Evolutionary conservation across 768 basidiomycete genomes (phyloP), one percentile per base, ranked within the genome.

Genomic region (Hydnomerulius pinastri): DNA sequence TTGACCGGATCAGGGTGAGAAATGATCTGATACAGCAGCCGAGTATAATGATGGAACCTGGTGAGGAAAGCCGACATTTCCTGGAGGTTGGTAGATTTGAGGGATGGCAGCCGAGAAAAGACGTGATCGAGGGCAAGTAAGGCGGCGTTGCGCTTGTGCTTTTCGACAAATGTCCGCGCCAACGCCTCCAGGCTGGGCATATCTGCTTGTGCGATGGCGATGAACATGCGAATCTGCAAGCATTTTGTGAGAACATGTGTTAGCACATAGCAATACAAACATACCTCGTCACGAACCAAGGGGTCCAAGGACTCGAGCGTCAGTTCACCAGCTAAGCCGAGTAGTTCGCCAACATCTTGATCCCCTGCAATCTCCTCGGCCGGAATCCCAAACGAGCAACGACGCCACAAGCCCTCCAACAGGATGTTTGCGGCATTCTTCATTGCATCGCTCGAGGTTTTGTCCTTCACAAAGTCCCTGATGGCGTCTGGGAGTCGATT

Each of bases 401-500:
- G 60, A 6, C 56, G 58, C 82, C 83, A 84, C 13, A 83, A 60
- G 1, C 64, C 71, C 24, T 73, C 70, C 13, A 79, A 58, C 12
- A 79, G 61, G 33, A 71, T 77, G 18, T 67, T 46, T 15, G 57
- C 61, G 1, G 76, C 84, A 36, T 60, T 65, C 18, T 49, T 54
- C 12, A 61, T 54, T 1, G 75, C 75, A 0, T 61, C 23, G 3
- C 35, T 40, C 12, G 65, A 68, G 0, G 38, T 43, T 5, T 21
- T 55, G 27, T 77, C 73, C 33, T 66, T 60, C 4, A 82, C 55
- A 36, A 83, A 64, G 2, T 78, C 60, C 11, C 59, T 64, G 9
- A 83, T 76, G 0, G 83, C 85, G 10, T 79, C 73, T 1, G 72
- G 28, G 0, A 61, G 63, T 1, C 77, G 73, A 12, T 79, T 80